These are phyloP conservation scores for Penicillium canariense DNA, from an alignment of 495 filamentous ascomycete species.

Conservation along the genomic window DNA sequence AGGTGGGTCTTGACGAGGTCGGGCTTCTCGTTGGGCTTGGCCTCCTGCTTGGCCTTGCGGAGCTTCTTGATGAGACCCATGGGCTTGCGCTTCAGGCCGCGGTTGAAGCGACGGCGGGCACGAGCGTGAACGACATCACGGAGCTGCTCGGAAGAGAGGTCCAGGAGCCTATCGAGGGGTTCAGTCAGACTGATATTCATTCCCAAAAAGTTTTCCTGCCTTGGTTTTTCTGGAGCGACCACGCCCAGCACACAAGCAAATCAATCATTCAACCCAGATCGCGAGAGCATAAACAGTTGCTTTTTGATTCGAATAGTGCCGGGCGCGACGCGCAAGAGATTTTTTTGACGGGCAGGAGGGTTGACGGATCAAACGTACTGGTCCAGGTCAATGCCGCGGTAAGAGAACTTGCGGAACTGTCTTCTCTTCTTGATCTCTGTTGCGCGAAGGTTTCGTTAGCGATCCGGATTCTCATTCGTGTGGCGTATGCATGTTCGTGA, in stretches of 20 bases:
- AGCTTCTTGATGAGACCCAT: slow-evolving; percentile 99
- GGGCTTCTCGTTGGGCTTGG: slow-evolving; percentile 99
- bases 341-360: slow-evolving; percentile 41
- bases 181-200: slow-evolving; percentile 26
- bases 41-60: slow-evolving; percentile 99
- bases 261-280: neutral
- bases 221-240: neutral
- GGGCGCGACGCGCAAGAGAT: slow-evolving; percentile 12
- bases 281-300: neutral
- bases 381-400: slow-evolving; percentile 98
- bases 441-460: slow-evolving; percentile 40
- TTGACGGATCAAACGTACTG: slow-evolving; percentile 63
- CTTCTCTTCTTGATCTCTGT: slow-evolving; percentile 97
- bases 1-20: slow-evolving; percentile 99
- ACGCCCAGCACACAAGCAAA: slow-evolving; percentile 5
- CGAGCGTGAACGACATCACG: slow-evolving; percentile 98
- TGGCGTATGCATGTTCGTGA: slow-evolving; percentile 17
- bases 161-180: slow-evolving; percentile 69
- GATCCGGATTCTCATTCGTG: slow-evolving; percentile 20
- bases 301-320: slow-evolving; percentile 46
- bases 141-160: slow-evolving; percentile 97
- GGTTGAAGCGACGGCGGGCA: slow-evolving; percentile 98
- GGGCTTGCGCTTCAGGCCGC: slow-evolving; percentile 98
- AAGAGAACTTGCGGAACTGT: slow-evolving; percentile 99
- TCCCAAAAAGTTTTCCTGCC: neutral